Percentiles rank a stretch among this genome's conserved stretches.
These are phyloP conservation scores for Hymenochaete sp. DNA, from an alignment of 1,284 basidiomycete species.

Conservation along the genomic window DNA sequence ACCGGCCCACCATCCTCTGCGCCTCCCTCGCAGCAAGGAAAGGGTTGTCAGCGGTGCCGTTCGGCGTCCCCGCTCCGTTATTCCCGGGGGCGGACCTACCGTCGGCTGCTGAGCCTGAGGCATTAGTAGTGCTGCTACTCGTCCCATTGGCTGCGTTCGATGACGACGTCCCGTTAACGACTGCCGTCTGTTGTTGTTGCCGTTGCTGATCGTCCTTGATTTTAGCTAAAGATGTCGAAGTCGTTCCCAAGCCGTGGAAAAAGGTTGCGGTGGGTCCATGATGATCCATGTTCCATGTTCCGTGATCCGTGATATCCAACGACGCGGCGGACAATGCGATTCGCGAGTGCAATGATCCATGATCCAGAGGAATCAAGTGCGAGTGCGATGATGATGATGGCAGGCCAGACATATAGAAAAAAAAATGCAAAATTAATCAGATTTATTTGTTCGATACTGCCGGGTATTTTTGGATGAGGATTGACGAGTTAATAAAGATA, in stretches of 20 bases:
- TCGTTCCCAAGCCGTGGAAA: constrained; percentile 4
- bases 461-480: too few species aligned
- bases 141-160: too few species aligned
- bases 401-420: constrained; percentile 19
- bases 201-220: constrained; percentile 22
- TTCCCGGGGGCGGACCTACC: background rate
- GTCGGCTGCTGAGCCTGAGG: constrained; percentile 3
- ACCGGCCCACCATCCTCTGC: constrained; percentile 44
- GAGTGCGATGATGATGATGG: background rate
- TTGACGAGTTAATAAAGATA: constrained; percentile 7
- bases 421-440: constrained; percentile 22
- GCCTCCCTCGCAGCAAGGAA: constrained; percentile 55
- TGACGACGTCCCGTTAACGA: too few species aligned
- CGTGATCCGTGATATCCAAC: too few species aligned
- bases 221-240: constrained; percentile 21
- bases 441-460: too few species aligned
- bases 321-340: too few species aligned
- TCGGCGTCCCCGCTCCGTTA: background rate
- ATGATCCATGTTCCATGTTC: too few species aligned
- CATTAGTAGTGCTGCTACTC: too few species aligned
- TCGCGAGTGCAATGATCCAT: too few species aligned
- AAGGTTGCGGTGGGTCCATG: background rate
- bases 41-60: constrained; percentile 30
- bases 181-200: too few species aligned
- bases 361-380: background rate